phyloP scores from a whole-genome alignment of 208 protist genomes.

The Giardia muris region DNA sequence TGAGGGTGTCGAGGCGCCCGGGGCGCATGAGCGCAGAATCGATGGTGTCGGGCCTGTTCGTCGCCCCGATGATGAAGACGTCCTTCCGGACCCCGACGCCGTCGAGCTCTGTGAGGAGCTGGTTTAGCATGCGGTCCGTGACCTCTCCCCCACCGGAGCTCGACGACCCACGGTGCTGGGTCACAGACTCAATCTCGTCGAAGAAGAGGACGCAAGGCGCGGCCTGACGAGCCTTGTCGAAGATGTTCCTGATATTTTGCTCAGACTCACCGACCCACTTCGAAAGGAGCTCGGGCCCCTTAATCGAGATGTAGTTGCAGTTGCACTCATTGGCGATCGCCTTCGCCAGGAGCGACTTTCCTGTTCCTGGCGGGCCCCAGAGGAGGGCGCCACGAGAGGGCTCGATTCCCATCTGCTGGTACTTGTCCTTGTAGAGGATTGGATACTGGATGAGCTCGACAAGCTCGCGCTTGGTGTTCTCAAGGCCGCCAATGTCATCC shows the following conservation, averaged over 20 bases:
- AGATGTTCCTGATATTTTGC: constrained; percentile 97
- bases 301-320: constrained; percentile 99
- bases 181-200: constrained; percentile 99
- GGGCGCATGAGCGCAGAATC: constrained; percentile 96
- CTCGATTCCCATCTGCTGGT: constrained; percentile 94
- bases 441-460: constrained; percentile 98
- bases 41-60: constrained; percentile 99
- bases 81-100: constrained; percentile 95
- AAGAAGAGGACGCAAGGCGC: constrained; percentile 99
- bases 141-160: constrained; percentile 78
- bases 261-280: constrained; percentile 99
- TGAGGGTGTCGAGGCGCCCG: constrained; percentile 75
- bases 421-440: constrained; percentile 96
- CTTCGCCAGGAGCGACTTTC: constrained; percentile 68
- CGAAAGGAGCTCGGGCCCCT: constrained; percentile 99
- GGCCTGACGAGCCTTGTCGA: constrained; percentile 94
- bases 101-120: constrained; percentile 99
- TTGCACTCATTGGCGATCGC: constrained; percentile 64
- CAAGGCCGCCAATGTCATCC: constrained; percentile 96
- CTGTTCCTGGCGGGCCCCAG: constrained; percentile 62
- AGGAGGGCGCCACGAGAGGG: constrained; percentile 72
- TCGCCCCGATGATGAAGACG: constrained; percentile 99
- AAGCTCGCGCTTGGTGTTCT: constrained; percentile 91
- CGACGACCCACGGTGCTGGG: constrained; percentile 84
- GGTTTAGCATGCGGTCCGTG: constrained; percentile 98